These are phyloP conservation scores for Corylus heterophylla DNA, from an alignment of 306 rosid species.

Conservation along the genomic window DNA sequence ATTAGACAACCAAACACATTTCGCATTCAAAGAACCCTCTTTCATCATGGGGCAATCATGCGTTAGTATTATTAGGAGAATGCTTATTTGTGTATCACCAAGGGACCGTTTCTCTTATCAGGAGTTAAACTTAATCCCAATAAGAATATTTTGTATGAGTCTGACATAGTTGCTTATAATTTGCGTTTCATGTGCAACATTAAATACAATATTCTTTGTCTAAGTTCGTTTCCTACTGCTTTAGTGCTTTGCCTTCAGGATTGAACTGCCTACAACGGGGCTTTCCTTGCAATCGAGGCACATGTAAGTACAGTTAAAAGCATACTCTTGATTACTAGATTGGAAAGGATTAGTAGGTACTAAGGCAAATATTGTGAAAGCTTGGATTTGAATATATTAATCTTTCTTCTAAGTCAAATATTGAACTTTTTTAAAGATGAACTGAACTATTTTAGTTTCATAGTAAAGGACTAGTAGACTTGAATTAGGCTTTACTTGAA, in stretches of 20 bases:
- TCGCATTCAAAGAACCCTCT: not conserved
- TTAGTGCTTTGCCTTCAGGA: conserved; percentile 66
- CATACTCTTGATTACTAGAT: not conserved
- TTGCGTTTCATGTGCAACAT: not conserved
- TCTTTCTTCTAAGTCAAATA: not conserved
- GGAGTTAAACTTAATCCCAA: not conserved
- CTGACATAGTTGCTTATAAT: not conserved
- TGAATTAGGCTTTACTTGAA: not conserved
- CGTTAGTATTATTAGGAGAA: not conserved
- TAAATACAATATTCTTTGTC: not conserved
- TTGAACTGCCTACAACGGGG: conserved; percentile 64
- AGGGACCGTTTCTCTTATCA: not conserved
- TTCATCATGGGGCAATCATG: not conserved
- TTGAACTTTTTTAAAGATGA: not conserved
- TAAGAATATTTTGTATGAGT: not conserved
- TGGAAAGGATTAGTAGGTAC: not conserved
- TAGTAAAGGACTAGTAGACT: not conserved
- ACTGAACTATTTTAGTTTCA: not conserved
- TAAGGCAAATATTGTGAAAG: not conserved
- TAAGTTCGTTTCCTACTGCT: conserved; percentile 20
- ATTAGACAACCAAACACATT: not conserved
- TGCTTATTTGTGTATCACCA: not conserved
- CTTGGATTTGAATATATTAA: not conserved
- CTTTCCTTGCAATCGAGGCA: conserved; percentile 66
- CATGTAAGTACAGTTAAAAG: conserved; percentile 53